phyloP scores from a whole-genome alignment of 176 grass and related monocot species.

The Musa troglodytarum region DNA sequence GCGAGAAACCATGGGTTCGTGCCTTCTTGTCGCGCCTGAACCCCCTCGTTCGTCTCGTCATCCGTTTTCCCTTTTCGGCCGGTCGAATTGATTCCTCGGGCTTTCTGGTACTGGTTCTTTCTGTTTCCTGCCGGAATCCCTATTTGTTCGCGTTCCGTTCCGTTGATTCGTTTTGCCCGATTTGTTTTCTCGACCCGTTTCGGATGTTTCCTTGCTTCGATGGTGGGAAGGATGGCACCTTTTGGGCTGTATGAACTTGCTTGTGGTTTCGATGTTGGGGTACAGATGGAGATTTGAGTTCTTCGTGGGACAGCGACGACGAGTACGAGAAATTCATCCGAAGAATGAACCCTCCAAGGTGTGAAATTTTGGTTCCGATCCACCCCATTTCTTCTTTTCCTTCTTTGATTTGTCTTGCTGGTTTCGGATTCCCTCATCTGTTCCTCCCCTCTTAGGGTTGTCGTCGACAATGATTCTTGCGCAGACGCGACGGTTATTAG shows the following conservation, averaged over 20 bases:
- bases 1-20: too few relatives aligned
- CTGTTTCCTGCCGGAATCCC: neutral
- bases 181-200: neutral
- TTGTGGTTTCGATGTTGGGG: neutral
- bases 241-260: neutral
- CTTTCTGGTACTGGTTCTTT: neutral
- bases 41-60: too few relatives aligned
- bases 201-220: neutral
- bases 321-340: constrained; percentile 94
- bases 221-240: neutral
- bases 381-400: too few relatives aligned
- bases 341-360: constrained; percentile 98
- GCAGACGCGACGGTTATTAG: constrained; percentile 67
- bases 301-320: constrained; percentile 59
- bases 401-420: neutral
- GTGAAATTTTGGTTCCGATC: neutral
- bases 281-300: constrained; percentile 46
- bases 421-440: neutral
- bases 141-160: neutral
- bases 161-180: neutral
- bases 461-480: constrained; percentile 60
- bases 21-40: too few relatives aligned
- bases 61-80: too few relatives aligned
- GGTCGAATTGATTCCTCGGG: too few relatives aligned
- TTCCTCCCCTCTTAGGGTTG: constrained; percentile 41